Evolutionary conservation across 208 protist species (phyloP), one percentile per base, ranked within the genome.

Genomic region (Acanthamoeba sp.): DNA sequence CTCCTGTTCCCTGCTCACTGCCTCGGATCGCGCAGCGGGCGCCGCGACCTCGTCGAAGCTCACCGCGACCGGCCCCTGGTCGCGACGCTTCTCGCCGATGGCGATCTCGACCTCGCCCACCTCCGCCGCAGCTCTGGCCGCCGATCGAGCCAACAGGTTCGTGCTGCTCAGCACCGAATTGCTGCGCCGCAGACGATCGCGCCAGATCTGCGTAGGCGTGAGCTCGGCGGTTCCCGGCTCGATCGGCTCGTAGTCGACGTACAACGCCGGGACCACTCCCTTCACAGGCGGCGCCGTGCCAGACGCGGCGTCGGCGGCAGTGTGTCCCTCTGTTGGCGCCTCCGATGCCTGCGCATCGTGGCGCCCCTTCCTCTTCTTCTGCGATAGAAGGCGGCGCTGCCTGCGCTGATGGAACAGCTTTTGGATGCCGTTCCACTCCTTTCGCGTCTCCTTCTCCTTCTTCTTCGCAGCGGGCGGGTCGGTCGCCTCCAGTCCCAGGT

Each of bases 341-440:
- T n/a, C n/a, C n/a, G n/a, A n/a, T n/a, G n/a, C 59, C 29, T 32
- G 59, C 0, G 59, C 6, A 27, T 27, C 24, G n/a, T 27, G 0
- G 50, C 24, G 59, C n/a, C 24, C 4, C 9, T 34, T 66, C n/a
- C 2, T 66, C 59, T 10, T 4, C 59, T 27, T 32, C 0, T 55
- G 6, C 16, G 59, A 66, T 66, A 16, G 59, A 27, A 27, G 59
- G 18, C 59, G 59, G 3, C 59, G 59, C 59, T 27, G n/a, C n/a
- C 10, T 32, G 59, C 59, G 59, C 24, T 66, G 59, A 27, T 66
- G 59, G n/a, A 78, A 45, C 32, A 78, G 69, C 69, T 78, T 78
- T 0, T 27, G 32, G 14, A 78, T 45, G 5, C 38, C 18, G 12
- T 45, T 78, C 38, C 69, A 36, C 69, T 78, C 38, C 7, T 38